Evolutionary conservation across 2,329 filamentous ascomycete genomes (phyloP).

Genomic region (Colletotrichum caudatum): DNA sequence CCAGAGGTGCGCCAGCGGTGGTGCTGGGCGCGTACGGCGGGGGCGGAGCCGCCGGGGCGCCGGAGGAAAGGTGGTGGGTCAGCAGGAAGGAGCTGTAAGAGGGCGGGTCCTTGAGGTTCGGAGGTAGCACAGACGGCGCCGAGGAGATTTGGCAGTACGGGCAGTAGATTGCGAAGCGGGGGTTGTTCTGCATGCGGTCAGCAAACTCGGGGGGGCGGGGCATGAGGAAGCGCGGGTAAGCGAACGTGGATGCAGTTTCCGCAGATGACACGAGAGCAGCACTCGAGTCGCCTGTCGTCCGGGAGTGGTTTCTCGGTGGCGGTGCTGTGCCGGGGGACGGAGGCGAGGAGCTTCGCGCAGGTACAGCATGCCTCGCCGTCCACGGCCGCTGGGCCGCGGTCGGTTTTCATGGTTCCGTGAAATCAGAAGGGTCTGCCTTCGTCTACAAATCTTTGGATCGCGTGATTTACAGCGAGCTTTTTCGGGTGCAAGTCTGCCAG

Average conservation of each 20-base stretch:
- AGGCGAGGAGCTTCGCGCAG: constrained; percentile 72
- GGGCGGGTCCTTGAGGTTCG: constrained; percentile 76
- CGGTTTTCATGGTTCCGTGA: constrained; percentile 11
- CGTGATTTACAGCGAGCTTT: background rate
- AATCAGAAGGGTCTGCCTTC: background rate
- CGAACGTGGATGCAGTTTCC: constrained; percentile 74
- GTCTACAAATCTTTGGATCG: background rate
- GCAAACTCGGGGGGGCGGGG: constrained; percentile 9
- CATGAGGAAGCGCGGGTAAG: constrained; percentile 37
- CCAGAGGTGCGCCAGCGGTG: constrained; percentile 31
- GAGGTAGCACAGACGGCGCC: constrained; percentile 66
- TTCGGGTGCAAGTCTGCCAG: no score
- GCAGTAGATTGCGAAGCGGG: constrained; percentile 74
- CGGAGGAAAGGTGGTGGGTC: constrained; percentile 42
- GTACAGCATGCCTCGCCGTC: constrained; percentile 71
- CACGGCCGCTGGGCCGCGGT: constrained; percentile 4
- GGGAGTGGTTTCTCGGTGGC: constrained; percentile 71
- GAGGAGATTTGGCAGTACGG: constrained; percentile 83
- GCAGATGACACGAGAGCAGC: constrained; percentile 79
- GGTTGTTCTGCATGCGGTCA: constrained; percentile 63
- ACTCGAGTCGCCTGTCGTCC: constrained; percentile 71
- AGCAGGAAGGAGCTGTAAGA: constrained; percentile 63
- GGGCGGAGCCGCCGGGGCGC: constrained; percentile 50
- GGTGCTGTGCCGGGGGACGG: constrained; percentile 63
- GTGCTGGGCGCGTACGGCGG: constrained; percentile 53